Evolutionary conservation across 192 early-diverging fungal genomes (phyloP), one percentile per base, ranked within the genome.

Genomic region (Backusella westeae): DNA sequence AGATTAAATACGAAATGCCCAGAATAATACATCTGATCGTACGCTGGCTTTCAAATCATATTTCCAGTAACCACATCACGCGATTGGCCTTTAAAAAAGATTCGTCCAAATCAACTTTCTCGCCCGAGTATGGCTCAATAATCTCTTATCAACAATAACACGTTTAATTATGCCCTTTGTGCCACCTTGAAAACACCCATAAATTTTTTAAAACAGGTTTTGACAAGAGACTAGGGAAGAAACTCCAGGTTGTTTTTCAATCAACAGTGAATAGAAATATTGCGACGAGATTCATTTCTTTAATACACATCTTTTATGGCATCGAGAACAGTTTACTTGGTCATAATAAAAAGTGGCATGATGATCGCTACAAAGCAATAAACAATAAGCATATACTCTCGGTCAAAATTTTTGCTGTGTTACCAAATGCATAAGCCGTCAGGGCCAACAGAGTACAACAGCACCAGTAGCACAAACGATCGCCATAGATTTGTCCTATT

Each of bases 391-490:
- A 68, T 29, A 68, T 29, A 68, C 15, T 14, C 67, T 35, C 5
- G 19, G 29, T 19, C 67, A 17, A 36, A 17, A 1, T 19, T 36
- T 68, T 68, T 38, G 17, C 56, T 63, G 56, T 63, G 56, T 63
- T 29, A 63, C 56, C 23, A 63, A 10, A 63, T 29, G 23, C 56
- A 19, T 17, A 49, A 29, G 23, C 23, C 23, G 10, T 63, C 56
- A 63, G 56, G 56, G 56, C 56, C 56, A 63, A 29, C 56, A 63
- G 56, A 63, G 56, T 63, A 63, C 26, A 63, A 63, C n/a, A 63
- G 19, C 19, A 5, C 5, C 26, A 63, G 56, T 63, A 29, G 56
- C 7, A 63, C 56, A 63, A 63, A 63, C 23, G 21, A 63, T 63
- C 56, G 56, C 23, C 56, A 29, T 29, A 12, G 21, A 23, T 59